phyloP scores from a whole-genome alignment of 352 stramenopile genomes.

The Globisporangium nodosum region DNA sequence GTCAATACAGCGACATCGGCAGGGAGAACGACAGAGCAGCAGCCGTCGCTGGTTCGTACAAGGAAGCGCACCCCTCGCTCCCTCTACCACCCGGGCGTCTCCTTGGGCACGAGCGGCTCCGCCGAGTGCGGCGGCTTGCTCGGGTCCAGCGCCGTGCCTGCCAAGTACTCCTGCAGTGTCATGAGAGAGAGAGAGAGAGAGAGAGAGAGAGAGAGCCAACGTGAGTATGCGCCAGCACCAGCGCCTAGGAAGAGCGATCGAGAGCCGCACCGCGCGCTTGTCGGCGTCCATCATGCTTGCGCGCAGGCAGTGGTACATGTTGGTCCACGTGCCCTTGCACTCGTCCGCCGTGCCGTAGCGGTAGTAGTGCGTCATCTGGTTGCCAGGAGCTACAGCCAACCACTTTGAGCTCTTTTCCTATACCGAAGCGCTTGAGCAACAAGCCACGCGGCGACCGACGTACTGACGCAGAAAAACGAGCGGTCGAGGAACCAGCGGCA shows the following conservation, averaged over 20 bases:
- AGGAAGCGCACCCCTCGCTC: not conserved
- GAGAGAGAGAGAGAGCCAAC: not conserved
- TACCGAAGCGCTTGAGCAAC: too few species aligned
- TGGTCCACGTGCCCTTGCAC: constrained; percentile 76
- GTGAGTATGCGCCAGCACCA: not conserved
- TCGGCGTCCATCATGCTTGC: constrained; percentile 75
- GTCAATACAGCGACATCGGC: too few species aligned
- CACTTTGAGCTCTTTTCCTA: not conserved
- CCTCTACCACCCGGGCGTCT: constrained; percentile 60
- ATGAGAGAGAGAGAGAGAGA: not conserved
- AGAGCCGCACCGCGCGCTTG: constrained; percentile 38
- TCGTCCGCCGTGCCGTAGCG: constrained; percentile 61
- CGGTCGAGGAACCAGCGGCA: constrained; percentile 79
- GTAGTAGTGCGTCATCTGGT: constrained; percentile 84
- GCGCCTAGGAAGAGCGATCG: not conserved
- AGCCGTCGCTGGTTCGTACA: too few species aligned
- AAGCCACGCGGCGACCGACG: constrained; percentile 15
- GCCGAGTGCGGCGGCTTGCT: constrained; percentile 43
- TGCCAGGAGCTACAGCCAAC: constrained; percentile 43
- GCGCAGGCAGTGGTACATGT: constrained; percentile 79
- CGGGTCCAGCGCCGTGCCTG: constrained; percentile 58
- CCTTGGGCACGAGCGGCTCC: constrained; percentile 62
- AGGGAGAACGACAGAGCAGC: too few species aligned
- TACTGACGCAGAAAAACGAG: constrained; percentile 84
- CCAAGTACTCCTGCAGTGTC: constrained; percentile 44